Conservation (phyloP, 805 yeast genomes). For the Ogataea pilisensis region DNA sequence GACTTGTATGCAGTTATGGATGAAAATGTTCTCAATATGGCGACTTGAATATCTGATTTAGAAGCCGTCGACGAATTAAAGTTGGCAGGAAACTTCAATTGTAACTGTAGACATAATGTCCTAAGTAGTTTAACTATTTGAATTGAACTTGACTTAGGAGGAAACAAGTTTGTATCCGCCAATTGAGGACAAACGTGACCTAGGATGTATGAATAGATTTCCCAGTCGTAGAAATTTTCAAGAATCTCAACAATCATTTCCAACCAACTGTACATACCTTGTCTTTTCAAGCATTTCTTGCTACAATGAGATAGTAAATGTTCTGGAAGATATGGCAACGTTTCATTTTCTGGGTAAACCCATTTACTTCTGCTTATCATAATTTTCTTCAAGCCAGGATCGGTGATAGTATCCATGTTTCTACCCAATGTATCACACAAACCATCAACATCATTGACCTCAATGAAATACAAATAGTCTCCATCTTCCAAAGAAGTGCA, state of each 20-base stretch:
- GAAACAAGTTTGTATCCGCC: slow-evolving; percentile 51
- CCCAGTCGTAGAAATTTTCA: slow-evolving; percentile 61
- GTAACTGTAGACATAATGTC: slow-evolving; percentile 54
- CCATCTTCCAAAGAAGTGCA: slow-evolving; percentile 34
- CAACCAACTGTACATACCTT: slow-evolving; percentile 50
- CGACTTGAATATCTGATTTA: slow-evolving; percentile 63
- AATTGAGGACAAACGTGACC: slow-evolving; percentile 71
- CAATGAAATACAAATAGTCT: slow-evolving; percentile 42
- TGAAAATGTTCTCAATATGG: slow-evolving; percentile 57
- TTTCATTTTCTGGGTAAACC: slow-evolving; percentile 54
- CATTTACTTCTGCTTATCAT: slow-evolving; percentile 36
- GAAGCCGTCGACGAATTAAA: slow-evolving; percentile 37
- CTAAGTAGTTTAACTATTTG: slow-evolving; percentile 37
- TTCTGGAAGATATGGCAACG: slow-evolving; percentile 42
- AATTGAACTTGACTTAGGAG: slow-evolving; percentile 33
- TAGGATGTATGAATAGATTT: slow-evolving; percentile 58
- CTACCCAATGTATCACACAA: slow-evolving; percentile 57
- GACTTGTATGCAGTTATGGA: slow-evolving; percentile 58
- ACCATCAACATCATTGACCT: slow-evolving; percentile 62
- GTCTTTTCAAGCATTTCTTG: slow-evolving; percentile 22
- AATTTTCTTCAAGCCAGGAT: slow-evolving; percentile 16
- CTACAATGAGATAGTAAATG: slow-evolving; percentile 38
- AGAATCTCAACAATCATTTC: slow-evolving; percentile 44
- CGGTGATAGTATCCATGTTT: slow-evolving; percentile 31
- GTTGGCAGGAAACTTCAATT: slow-evolving; percentile 41